A percentile compares a stretch with the other conserved stretches of the same genome.
Conservation (phyloP, 148 eudicot genomes). For the Chenopodium berlandieri region DNA sequence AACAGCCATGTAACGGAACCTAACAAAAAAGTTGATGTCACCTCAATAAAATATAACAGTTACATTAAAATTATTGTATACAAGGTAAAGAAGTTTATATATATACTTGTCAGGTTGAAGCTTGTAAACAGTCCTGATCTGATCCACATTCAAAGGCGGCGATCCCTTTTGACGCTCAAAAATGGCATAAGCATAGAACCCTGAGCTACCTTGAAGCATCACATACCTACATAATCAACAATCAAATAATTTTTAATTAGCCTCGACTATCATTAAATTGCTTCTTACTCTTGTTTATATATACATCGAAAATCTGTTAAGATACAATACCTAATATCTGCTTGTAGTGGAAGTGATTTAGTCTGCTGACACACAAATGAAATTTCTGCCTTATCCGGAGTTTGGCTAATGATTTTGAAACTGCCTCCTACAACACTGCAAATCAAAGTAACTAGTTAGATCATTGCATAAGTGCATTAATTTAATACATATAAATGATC, state of each 20-base stretch:
- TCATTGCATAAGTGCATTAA: not conserved
- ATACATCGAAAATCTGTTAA: not conserved
- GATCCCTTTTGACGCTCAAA: constrained; percentile 43
- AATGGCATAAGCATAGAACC: constrained; percentile 68
- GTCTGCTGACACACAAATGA: constrained; percentile 38
- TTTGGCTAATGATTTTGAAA: constrained; percentile 30
- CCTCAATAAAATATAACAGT: not conserved
- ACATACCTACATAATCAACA: constrained; percentile 42
- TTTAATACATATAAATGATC: too few species aligned
- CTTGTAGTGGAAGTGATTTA: constrained; percentile 29
- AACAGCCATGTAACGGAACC: constrained; percentile 79
- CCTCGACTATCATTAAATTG: not conserved
- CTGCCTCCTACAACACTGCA: constrained; percentile 38
- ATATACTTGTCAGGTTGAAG: constrained; percentile 44
- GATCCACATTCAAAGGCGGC: constrained; percentile 37
- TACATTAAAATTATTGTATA: not conserved
- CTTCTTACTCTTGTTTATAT: not conserved
- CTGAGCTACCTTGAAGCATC: constrained; percentile 57
- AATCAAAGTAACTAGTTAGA: not conserved
- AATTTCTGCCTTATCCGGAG: constrained; percentile 36
- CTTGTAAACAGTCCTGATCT: constrained; percentile 62
- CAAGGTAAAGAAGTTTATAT: not conserved
- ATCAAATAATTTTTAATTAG: not conserved
- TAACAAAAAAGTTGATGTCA: not conserved
- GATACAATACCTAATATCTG: constrained; percentile 41